phyloP scores from a whole-genome alignment of 2,329 filamentous ascomycete genomes.

The Cladosporium sp. region DNA sequence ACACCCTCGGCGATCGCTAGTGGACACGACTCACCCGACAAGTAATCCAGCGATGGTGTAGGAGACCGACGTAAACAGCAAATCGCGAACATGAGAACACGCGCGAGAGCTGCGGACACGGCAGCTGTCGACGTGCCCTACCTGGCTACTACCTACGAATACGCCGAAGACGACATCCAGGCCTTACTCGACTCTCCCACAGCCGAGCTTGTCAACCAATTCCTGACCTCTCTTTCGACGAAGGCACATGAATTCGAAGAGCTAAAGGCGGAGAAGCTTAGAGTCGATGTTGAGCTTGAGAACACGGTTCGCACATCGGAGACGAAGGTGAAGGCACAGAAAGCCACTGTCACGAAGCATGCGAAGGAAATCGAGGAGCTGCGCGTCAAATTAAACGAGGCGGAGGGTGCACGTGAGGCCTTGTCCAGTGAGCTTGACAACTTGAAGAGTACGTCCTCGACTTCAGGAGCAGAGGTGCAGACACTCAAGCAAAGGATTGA shows the following conservation, averaged over 20 bases:
- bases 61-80: background rate
- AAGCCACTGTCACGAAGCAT: constrained; percentile 73
- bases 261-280: constrained; percentile 79
- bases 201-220: constrained; percentile 65
- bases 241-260: constrained; percentile 81
- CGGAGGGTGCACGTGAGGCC: constrained; percentile 69
- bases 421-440: constrained; percentile 76
- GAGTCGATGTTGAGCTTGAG: constrained; percentile 86
- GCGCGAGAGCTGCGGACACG: constrained; percentile 39
- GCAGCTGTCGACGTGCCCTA: constrained; percentile 63
- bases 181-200: constrained; percentile 63
- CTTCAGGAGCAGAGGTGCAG: constrained; percentile 66
- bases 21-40: background rate
- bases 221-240: constrained; percentile 66
- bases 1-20: background rate
- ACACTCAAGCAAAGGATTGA: constrained; percentile 75
- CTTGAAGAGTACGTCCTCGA: constrained; percentile 67
- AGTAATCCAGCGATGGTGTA: constrained; percentile 2
- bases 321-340: constrained; percentile 73
- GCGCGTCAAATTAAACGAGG: constrained; percentile 70
- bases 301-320: constrained; percentile 80
- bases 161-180: constrained; percentile 59
- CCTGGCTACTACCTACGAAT: constrained; percentile 63
- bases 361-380: constrained; percentile 77
- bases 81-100: constrained; percentile 42